Percentiles rank a stretch among this genome's conserved stretches.
Conservation (phyloP, 2,329 filamentous ascomycete genomes). For the Xylariaceae sp. region DNA sequence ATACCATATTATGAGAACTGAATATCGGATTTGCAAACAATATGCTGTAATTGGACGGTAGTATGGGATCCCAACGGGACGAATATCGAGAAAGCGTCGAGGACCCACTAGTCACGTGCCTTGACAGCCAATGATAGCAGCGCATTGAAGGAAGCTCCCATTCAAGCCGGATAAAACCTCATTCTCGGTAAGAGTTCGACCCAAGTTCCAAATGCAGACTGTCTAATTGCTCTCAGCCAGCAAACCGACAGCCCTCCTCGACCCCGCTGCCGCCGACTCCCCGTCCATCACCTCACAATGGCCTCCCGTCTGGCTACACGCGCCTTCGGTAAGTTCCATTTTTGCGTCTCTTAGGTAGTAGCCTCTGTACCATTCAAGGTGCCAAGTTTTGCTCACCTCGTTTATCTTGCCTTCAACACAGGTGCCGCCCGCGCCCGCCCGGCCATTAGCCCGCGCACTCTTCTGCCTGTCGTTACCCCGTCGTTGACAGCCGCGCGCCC, state of each 20-base stretch:
- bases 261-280: conserved; percentile 39
- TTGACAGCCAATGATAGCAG: conserved; percentile 22
- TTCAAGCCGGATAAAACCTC: conserved; percentile 34
- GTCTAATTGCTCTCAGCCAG: conserved; percentile 32
- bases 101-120: conserved; percentile 27
- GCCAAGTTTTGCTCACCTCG: conserved; percentile 26
- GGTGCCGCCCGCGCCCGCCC: conserved; percentile 89
- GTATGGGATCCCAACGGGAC: too few species aligned
- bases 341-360: not conserved
- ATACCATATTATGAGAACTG: too few species aligned
- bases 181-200: conserved; percentile 20
- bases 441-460: conserved; percentile 57
- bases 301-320: conserved; percentile 95
- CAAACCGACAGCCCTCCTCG: conserved; percentile 36
- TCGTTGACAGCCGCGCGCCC: conserved; percentile 62
- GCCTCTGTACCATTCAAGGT: conserved; percentile 7
- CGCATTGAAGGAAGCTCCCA: conserved; percentile 20
- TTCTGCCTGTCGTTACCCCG: conserved; percentile 32
- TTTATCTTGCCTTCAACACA: conserved; percentile 33
- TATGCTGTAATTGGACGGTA: too few species aligned
- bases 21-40: too few species aligned
- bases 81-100: not conserved
- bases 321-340: conserved; percentile 72
- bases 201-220: conserved; percentile 19
- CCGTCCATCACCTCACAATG: conserved; percentile 67